These are phyloP conservation scores for Spiraea crenata DNA, from an alignment of 331 rosid species.

Conservation along the genomic window DNA sequence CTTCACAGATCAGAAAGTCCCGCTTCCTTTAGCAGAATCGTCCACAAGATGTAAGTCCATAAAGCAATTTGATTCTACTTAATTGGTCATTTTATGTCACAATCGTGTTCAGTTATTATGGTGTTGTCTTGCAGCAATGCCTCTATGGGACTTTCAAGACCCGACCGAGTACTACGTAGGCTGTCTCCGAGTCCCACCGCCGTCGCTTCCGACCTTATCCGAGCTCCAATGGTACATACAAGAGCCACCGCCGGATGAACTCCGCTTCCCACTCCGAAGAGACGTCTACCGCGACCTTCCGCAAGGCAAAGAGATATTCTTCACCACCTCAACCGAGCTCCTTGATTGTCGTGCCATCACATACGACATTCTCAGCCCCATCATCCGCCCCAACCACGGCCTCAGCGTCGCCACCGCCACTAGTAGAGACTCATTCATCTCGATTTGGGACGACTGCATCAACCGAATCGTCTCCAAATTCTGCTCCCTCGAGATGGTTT, in stretches of 20 bases:
- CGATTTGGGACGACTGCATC: slow-evolving; percentile 91
- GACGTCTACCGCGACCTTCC: slow-evolving; percentile 76
- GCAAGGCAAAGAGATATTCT: slow-evolving; percentile 69
- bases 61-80: background rate
- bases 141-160: slow-evolving; percentile 69
- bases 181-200: slow-evolving; percentile 51
- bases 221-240: slow-evolving; percentile 64
- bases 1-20: slow-evolving; percentile 45
- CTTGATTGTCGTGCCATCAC: slow-evolving; percentile 63
- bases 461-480: slow-evolving; percentile 56
- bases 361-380: slow-evolving; percentile 60
- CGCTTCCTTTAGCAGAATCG: slow-evolving; percentile 48
- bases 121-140: slow-evolving; percentile 46
- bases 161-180: slow-evolving; percentile 75
- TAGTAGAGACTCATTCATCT: slow-evolving; percentile 63
- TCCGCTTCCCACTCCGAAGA: slow-evolving; percentile 68
- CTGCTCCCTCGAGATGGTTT: slow-evolving; percentile 45
- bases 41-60: slow-evolving; percentile 61
- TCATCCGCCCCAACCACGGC: slow-evolving; percentile 54
- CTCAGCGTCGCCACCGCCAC: slow-evolving; percentile 28
- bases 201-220: slow-evolving; percentile 54
- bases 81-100: background rate
- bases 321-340: slow-evolving; percentile 48
- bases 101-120: background rate
- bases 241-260: slow-evolving; percentile 76